Conservation (phyloP, 1,284 basidiomycete species). For the Ganoderma multipileum region DNA sequence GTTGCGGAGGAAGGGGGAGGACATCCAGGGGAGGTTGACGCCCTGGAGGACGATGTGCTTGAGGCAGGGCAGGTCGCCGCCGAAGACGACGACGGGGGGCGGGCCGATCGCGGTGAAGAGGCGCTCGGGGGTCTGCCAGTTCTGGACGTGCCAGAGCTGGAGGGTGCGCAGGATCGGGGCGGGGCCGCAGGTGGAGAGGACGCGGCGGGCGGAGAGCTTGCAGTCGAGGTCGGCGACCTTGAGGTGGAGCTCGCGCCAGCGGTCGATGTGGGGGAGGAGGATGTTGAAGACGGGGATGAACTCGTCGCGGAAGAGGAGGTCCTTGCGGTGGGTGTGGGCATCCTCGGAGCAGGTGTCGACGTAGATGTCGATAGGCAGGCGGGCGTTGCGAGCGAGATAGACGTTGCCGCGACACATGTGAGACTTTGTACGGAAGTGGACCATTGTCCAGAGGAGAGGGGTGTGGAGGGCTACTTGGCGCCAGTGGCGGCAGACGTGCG, state of each 20-base stretch:
- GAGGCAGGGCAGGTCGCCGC: slow-evolving; percentile 54
- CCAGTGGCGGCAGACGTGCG: slow-evolving; percentile 63
- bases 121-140: slow-evolving; percentile 53
- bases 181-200: slow-evolving; percentile 54
- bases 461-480: slow-evolving; percentile 56
- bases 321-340: slow-evolving; percentile 50
- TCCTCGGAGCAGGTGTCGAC: slow-evolving; percentile 58
- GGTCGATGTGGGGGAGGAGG: slow-evolving; percentile 53
- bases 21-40: slow-evolving; percentile 66
- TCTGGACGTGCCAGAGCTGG: slow-evolving; percentile 69
- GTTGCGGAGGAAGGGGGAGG: slow-evolving; percentile 56
- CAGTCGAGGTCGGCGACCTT: slow-evolving; percentile 63
- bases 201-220: slow-evolving; percentile 57
- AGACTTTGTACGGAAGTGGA: slow-evolving; percentile 55
- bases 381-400: slow-evolving; percentile 51
- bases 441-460: slow-evolving; percentile 57
- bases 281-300: slow-evolving; percentile 56
- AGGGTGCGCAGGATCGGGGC: slow-evolving; percentile 61
- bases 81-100: slow-evolving; percentile 62
- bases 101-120: slow-evolving; percentile 57
- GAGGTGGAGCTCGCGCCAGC: slow-evolving; percentile 64
- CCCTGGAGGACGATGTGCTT: slow-evolving; percentile 65
- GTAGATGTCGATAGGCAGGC: slow-evolving; percentile 56
- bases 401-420: slow-evolving; percentile 54
- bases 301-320: slow-evolving; percentile 52